phyloP scores from a whole-genome alignment of 176 grass and related monocot species.

The Hordeum vulgare region DNA sequence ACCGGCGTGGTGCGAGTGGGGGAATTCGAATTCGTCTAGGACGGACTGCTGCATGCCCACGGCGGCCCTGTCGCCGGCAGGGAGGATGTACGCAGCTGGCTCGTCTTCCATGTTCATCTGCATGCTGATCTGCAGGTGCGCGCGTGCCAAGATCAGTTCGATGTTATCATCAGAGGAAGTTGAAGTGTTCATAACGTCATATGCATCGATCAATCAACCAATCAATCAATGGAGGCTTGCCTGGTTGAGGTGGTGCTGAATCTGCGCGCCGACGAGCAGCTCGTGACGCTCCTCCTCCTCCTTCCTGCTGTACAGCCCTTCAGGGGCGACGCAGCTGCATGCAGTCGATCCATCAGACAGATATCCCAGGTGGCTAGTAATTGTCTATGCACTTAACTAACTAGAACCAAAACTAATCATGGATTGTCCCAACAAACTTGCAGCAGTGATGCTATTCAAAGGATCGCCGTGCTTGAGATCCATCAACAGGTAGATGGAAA shows the following conservation, averaged over 20 bases:
- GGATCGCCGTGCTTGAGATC: not conserved
- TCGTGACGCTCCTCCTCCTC: conserved; percentile 7
- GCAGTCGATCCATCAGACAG: not conserved
- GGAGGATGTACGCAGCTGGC: not conserved
- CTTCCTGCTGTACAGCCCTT: not conserved
- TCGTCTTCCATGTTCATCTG: conserved; percentile 33
- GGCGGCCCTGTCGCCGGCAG: not conserved
- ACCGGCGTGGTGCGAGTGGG: not conserved
- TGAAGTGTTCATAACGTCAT: not conserved
- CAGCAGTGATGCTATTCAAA: not conserved
- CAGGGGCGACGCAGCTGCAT: conserved; percentile 15
- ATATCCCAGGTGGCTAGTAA: no score
- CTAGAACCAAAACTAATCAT: not conserved
- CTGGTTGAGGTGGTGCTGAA: conserved; percentile 34
- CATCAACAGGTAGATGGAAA: not conserved
- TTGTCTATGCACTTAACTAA: no score
- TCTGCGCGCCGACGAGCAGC: not conserved
- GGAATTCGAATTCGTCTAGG: not conserved
- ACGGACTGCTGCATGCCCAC: not conserved
- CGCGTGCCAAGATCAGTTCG: not conserved
- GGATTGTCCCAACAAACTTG: not conserved
- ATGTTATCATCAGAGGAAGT: not conserved
- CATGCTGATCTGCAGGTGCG: conserved; percentile 40
- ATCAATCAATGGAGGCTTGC: conserved; percentile 5
- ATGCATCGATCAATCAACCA: not conserved